These are phyloP conservation scores for Fomitopsis pinicola DNA, from an alignment of 1,284 basidiomycete genomes.

Conservation along the genomic window DNA sequence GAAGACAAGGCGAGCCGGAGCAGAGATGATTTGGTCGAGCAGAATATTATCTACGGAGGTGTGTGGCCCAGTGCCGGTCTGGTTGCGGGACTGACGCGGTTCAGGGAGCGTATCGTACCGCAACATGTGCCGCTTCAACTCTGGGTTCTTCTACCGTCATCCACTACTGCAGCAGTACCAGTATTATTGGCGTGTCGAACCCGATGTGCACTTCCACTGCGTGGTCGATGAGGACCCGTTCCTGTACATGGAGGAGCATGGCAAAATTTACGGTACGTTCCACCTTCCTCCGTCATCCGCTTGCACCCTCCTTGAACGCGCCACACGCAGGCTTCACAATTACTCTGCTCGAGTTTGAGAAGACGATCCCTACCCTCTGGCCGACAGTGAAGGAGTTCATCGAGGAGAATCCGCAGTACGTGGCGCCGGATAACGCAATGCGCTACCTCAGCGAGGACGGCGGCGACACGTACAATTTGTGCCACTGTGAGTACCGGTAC, in stretches of 20 bases:
- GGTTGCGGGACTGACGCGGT: background rate
- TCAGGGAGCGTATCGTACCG: constrained; percentile 65
- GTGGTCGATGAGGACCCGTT: constrained; percentile 74
- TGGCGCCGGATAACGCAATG: constrained; percentile 66
- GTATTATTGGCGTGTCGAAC: constrained; percentile 35
- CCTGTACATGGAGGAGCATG: constrained; percentile 68
- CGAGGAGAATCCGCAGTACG: constrained; percentile 52
- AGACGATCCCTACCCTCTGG: constrained; percentile 77
- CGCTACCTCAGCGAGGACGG: constrained; percentile 64
- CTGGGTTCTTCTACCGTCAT: constrained; percentile 85
- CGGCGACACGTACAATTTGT: constrained; percentile 68
- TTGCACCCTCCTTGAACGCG: background rate
- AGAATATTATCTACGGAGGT: constrained; percentile 88
- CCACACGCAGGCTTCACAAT: constrained; percentile 59
- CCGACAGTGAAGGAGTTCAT: constrained; percentile 64
- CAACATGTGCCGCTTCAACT: constrained; percentile 93
- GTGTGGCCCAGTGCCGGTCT: constrained; percentile 17
- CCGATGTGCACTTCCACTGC: constrained; percentile 72
- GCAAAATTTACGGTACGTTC: constrained; percentile 58
- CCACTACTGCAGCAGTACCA: constrained; percentile 32
- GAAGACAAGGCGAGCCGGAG: constrained; percentile 68
- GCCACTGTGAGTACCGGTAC: constrained; percentile 51
- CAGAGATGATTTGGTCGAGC: constrained; percentile 68
- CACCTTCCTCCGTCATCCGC: background rate
- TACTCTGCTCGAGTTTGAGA: constrained; percentile 70